These are phyloP conservation scores for Linnemannia hyalina DNA, from an alignment of 192 early-diverging fungal genomes.

Conservation along the genomic window DNA sequence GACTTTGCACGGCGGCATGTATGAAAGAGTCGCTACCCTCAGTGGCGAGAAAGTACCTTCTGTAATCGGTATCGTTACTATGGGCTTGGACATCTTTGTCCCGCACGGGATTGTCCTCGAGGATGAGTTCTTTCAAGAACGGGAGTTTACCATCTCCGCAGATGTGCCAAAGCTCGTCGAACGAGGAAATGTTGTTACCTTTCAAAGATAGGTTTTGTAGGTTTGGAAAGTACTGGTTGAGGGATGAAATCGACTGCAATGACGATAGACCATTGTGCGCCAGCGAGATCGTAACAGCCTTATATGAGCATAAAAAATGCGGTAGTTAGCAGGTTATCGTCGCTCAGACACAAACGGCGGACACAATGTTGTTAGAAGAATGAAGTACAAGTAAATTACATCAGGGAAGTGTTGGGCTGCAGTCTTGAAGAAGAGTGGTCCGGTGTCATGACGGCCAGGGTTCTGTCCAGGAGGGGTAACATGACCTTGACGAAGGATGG, in stretches of 20 bases:
- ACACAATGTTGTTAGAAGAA: too few relatives aligned
- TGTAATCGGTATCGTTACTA: constrained; percentile 47
- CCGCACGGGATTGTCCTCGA: constrained; percentile 57
- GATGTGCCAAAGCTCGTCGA: constrained; percentile 50
- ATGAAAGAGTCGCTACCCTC: neutral
- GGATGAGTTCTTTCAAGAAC: constrained; percentile 47
- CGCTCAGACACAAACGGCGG: neutral
- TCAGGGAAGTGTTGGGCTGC: constrained; percentile 39
- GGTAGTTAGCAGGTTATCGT: too few relatives aligned
- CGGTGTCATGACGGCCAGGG: constrained; percentile 25
- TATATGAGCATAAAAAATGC: neutral
- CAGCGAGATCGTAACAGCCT: constrained; percentile 60
- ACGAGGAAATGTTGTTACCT: constrained; percentile 57
- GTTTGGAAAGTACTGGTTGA: constrained; percentile 55
- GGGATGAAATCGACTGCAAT: constrained; percentile 28
- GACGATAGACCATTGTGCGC: constrained; percentile 50
- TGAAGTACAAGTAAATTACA: constrained; percentile 7
- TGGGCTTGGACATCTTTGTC: constrained; percentile 13
- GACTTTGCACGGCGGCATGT: neutral
- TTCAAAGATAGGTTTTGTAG: constrained; percentile 60
- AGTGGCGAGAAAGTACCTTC: constrained; percentile 5
- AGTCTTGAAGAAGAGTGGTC: constrained; percentile 40
- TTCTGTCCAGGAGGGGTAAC: constrained; percentile 25
- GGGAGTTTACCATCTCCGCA: constrained; percentile 35
- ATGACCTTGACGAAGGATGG: constrained; percentile 17